phyloP scores from a whole-genome alignment of 352 stramenopile species.

The Hyaloperonospora arabidopsidis region DNA sequence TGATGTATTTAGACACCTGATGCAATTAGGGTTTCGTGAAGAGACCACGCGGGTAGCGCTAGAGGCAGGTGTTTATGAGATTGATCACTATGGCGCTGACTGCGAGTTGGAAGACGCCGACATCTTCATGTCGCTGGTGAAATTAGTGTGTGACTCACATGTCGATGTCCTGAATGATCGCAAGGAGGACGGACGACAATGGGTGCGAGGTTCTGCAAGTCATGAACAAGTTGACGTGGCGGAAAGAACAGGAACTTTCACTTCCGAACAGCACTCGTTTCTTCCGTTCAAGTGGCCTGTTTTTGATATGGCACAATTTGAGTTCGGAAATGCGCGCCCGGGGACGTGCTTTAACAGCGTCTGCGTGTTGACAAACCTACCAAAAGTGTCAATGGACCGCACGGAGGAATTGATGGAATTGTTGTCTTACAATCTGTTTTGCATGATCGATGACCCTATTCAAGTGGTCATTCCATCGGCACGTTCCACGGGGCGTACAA shows the following conservation, averaged over 20 bases:
- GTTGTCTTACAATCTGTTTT: constrained; percentile 68
- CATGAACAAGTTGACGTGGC: neutral
- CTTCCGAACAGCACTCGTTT: constrained; percentile 20
- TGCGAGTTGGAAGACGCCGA: constrained; percentile 76
- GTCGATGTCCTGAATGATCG: constrained; percentile 31
- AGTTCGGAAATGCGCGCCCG: constrained; percentile 69
- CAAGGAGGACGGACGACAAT: constrained; percentile 2
- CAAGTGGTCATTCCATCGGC: constrained; percentile 73
- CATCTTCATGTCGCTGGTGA: constrained; percentile 69
- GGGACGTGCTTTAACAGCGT: constrained; percentile 80
- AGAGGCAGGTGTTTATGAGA: constrained; percentile 52
- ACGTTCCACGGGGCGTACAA: constrained; percentile 51
- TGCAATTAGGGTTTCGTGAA: constrained; percentile 43
- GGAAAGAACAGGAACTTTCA: constrained; percentile 1
- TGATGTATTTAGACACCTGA: constrained; percentile 44
- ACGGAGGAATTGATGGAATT: constrained; percentile 71
- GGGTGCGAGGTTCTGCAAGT: neutral
- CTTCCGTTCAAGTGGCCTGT: constrained; percentile 80
- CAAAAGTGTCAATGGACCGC: constrained; percentile 63
- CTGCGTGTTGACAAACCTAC: constrained; percentile 76
- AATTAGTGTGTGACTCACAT: constrained; percentile 71
- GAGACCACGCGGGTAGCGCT: constrained; percentile 37
- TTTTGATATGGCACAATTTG: constrained; percentile 85
- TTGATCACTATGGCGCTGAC: constrained; percentile 60
- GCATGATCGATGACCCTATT: constrained; percentile 72